Base-by-base conservation (phyloP, 1,284 basidiomycete species). In the Ganoderma resinaceum region DNA sequence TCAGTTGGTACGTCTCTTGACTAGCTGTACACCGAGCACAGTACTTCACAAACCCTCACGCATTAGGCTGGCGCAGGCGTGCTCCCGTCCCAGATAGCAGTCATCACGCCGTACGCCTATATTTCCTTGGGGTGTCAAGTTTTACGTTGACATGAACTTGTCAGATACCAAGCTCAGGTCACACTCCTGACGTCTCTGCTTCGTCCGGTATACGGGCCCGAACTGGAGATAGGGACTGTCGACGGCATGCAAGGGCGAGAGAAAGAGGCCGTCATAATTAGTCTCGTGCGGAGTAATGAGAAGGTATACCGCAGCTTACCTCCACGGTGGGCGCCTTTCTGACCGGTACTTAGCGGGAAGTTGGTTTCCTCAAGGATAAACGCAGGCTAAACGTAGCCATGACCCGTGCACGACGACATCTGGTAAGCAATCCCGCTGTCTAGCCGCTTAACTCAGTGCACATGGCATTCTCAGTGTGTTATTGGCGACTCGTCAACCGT, bases 161-260 rank as follows among this genome's bases (percentile, higher is more conserved):
- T 3, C 42, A 70, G 87, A 65, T 98, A 98, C 79, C 95, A 97
- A 83, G 95, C 95, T 0, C 96, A 98, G 80, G 95, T 96, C 0
- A 88, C 92, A 0, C 84, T 96, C 12, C 82, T 97, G 63, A 87
- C 93, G 0, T 89, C 90, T 2, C 80, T 94, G 53, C 81, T 98
- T 8, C 89, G 92, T 20, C 88, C 91, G 0, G 76, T 80, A 26
- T 87, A 92, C 70, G 94, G 91, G 8, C 85, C 87, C 0, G 87
- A 87, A 20, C 85, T 97, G 4, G 95, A 97, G 72, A 95, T 97
- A 61, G 96, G 95, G 1, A 95, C 92, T 0, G 95, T 97, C 1
- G 95, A 98, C 76, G 95, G 95, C 0, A 93, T 97, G 89, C 96
- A 98, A 82, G 96, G 96, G 0, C 88, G 96, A 63, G 95, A 97